Base-by-base conservation (phyloP, 2,329 filamentous ascomycete genomes). In the Sporothrix brunneoviolacea region DNA sequence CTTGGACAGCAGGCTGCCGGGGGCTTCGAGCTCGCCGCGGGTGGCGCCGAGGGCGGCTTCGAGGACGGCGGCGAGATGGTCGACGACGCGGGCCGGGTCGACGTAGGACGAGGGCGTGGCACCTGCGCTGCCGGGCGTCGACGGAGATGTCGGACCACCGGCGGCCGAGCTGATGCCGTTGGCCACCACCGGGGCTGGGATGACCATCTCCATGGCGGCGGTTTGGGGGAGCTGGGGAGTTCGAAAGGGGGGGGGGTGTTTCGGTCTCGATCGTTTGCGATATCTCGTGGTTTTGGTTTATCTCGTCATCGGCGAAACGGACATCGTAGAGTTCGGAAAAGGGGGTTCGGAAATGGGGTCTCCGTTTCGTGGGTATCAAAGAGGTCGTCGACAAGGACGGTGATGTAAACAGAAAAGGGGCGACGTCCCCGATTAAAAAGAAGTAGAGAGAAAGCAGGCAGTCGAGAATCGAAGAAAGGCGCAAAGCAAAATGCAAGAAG, bases 1-100 rank as follows among this genome's bases (percentile, higher is more conserved):
- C 61, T 83, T 76, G 52, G 90, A 89, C 55, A 98, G 76, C 68
- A 98, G 74, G 71, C 88, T 96, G 55, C 88, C 90, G 15, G 83
- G 73, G 57, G 80, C 79, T 66, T 91, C 83, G 49, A 98, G 80
- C 64, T 98, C 91, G 55, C 81, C 75, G 63, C 82, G 82, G 51
- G 80, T 80, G 60, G 88, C 86, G 58, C 87, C 87, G 42, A 91
- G 77, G 57, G 85, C 85, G 52, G 87, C 79, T 65, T 83, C 77
- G 58, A 89, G 79, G 52, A 91, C 79, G 53, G 81, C 76, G 35
- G 77, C 76, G 54, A 91, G 73, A 67, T 91, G 83, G 53, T 90
- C 82, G 57, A 91, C 75, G 46, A 91, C 75, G 58, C 79, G 71
- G 57, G 71, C 73, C n/a, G 86, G 80, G 61, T 90, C 86, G 64